Conservation (phyloP, 352 stramenopile species). For the Phytophthora aleatoria region DNA sequence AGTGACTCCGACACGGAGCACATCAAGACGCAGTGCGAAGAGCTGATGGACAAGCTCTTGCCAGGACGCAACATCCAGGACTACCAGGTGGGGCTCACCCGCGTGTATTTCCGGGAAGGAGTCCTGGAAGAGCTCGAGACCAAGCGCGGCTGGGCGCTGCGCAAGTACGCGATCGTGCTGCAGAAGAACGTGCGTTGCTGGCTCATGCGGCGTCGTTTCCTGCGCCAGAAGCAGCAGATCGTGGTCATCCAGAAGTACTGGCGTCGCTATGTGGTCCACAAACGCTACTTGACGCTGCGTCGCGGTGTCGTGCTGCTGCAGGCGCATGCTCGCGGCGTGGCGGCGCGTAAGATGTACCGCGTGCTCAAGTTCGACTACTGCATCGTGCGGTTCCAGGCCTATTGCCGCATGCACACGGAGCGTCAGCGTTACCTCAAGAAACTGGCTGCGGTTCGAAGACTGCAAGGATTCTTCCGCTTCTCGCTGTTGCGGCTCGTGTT, state of each 20-base stretch:
- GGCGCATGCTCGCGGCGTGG: slow-evolving; percentile 57
- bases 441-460: slow-evolving; percentile 45
- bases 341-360: slow-evolving; percentile 65
- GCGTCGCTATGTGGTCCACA: slow-evolving; percentile 67
- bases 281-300: slow-evolving; percentile 59
- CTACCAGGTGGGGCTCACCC: slow-evolving; percentile 85
- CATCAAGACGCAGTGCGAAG: slow-evolving; percentile 62
- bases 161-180: slow-evolving; percentile 72
- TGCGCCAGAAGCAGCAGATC: slow-evolving; percentile 48
- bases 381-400: slow-evolving; percentile 78
- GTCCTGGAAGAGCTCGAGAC: slow-evolving; percentile 82
- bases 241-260: slow-evolving; percentile 78
- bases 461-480: slow-evolving; percentile 85
- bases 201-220: slow-evolving; percentile 58
- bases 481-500: slow-evolving; percentile 78
- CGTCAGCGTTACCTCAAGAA: slow-evolving; percentile 61
- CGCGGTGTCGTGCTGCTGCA: slow-evolving; percentile 62
- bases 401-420: slow-evolving; percentile 61
- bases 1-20: slow-evolving; percentile 55
- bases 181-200: slow-evolving; percentile 79
- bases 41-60: slow-evolving; percentile 72
- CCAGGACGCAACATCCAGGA: slow-evolving; percentile 78
- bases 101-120: slow-evolving; percentile 88
- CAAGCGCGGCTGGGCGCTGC: slow-evolving; percentile 71
- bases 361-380: slow-evolving; percentile 80